These are phyloP conservation scores for Boletus rex-veris DNA, from an alignment of 768 basidiomycete genomes.

Conservation along the genomic window DNA sequence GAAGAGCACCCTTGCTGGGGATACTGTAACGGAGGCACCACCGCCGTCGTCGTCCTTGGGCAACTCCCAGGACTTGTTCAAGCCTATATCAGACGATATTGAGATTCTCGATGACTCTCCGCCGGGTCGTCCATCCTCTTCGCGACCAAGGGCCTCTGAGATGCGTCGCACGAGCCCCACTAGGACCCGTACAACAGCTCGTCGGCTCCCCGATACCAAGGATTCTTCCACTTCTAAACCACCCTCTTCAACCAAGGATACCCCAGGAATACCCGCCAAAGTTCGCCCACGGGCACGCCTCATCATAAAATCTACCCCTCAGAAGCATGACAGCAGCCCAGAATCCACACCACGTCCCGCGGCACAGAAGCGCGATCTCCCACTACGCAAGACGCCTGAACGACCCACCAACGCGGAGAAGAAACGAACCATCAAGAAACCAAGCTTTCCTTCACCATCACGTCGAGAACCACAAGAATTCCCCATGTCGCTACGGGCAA, in stretches of 20 bases:
- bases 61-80: slow-evolving; percentile 23
- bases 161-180: slow-evolving; percentile 5
- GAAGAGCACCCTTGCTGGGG: slow-evolving; percentile 1
- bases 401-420: background rate
- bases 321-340: slow-evolving; percentile 5
- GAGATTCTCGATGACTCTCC: background rate
- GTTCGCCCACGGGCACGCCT: slow-evolving; percentile 16
- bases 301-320: background rate
- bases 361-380: background rate
- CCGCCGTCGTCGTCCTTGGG: slow-evolving; percentile 22
- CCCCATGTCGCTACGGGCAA: slow-evolving; percentile 22
- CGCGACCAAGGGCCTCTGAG: background rate
- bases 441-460: background rate
- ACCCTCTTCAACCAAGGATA: background rate
- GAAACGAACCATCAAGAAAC: slow-evolving; percentile 10
- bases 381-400: slow-evolving; percentile 9
- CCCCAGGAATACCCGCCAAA: background rate
- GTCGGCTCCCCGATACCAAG: background rate
- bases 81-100: slow-evolving; percentile 19
- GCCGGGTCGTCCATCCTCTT: background rate
- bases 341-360: slow-evolving; percentile 19
- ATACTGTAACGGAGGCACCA: slow-evolving; percentile 1
- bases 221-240: slow-evolving; percentile 5
- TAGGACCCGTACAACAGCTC: background rate
- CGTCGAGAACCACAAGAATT: slow-evolving; percentile 22